Percentiles rank a stretch among this genome's conserved stretches.
Evolutionary conservation across 1,139 yeast species (phyloP).

Genomic region (Casaregolazyma lundiana): DNA sequence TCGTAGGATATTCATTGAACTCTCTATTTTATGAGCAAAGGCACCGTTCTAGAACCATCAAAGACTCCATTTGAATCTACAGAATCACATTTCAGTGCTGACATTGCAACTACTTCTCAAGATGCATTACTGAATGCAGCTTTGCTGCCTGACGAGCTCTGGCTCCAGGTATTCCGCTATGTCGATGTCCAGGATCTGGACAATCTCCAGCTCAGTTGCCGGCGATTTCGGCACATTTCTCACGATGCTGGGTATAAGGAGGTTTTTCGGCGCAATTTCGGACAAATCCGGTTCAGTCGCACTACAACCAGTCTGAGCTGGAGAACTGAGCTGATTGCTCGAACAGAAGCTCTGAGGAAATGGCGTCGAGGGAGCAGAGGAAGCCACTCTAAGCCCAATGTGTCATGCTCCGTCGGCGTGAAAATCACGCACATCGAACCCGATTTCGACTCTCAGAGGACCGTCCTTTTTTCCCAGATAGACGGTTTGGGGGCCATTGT

Average conservation of each 20-base stretch:
- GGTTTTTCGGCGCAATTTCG: slow-evolving; percentile 24
- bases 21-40: background rate
- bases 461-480: slow-evolving; percentile 25
- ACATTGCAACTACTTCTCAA: background rate
- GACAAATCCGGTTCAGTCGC: slow-evolving; percentile 24
- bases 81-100: background rate
- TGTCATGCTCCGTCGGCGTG: slow-evolving; percentile 29
- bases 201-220: slow-evolving; percentile 31
- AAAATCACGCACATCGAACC: slow-evolving; percentile 25
- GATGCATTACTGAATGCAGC: slow-evolving; percentile 6
- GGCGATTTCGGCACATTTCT: slow-evolving; percentile 29
- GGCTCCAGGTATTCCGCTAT: slow-evolving; percentile 28
- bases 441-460: slow-evolving; percentile 28
- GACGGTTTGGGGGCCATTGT: slow-evolving; percentile 30
- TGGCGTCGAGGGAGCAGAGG: slow-evolving; percentile 27
- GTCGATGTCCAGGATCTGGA: slow-evolving; percentile 31
- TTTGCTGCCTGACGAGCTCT: slow-evolving; percentile 37
- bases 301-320: slow-evolving; percentile 28
- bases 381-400: slow-evolving; percentile 22
- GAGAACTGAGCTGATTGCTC: slow-evolving; percentile 30
- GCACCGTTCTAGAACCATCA: background rate
- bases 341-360: slow-evolving; percentile 26
- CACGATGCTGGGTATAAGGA: slow-evolving; percentile 31
- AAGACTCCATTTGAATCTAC: background rate
- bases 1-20: background rate